Evolutionary conservation across 352 stramenopile species (phyloP).

Genomic region (Lagenidium giganteum): DNA sequence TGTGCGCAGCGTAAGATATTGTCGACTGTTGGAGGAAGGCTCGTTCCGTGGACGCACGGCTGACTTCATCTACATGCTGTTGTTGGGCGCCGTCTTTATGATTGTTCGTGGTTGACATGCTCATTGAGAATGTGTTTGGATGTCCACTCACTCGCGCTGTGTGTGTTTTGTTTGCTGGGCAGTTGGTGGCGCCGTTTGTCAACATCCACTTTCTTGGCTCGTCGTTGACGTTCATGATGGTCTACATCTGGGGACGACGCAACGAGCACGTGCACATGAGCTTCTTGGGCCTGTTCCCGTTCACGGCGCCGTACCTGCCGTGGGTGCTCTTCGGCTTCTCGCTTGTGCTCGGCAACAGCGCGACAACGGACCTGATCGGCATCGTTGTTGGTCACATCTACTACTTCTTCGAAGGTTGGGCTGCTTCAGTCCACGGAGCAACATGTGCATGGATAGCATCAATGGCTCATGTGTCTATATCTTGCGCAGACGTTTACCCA

Average conservation of each 20-base stretch:
- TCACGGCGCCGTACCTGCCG: constrained; percentile 97
- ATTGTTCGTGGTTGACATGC: constrained; percentile 52
- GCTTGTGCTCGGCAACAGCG: constrained; percentile 92
- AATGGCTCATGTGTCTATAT: background rate
- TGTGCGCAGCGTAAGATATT: constrained; percentile 87
- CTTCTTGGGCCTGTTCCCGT: constrained; percentile 97
- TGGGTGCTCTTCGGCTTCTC: constrained; percentile 98
- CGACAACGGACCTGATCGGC: constrained; percentile 97
- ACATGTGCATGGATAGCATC: background rate
- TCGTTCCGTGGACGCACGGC: constrained; percentile 96
- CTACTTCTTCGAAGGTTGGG: constrained; percentile 96
- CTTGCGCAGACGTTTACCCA: constrained; percentile 93
- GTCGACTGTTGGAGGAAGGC: constrained; percentile 95
- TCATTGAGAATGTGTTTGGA: background rate
- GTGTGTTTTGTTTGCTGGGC: constrained; percentile 1
- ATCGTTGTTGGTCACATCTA: constrained; percentile 99
- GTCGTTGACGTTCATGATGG: constrained; percentile 99
- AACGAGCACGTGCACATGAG: constrained; percentile 97
- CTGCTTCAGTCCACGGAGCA: background rate
- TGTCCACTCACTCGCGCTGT: background rate
- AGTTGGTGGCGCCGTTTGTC: constrained; percentile 94
- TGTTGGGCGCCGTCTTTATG: constrained; percentile 95
- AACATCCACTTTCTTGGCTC: constrained; percentile 97
- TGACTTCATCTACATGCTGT: constrained; percentile 98
- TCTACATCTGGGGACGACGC: constrained; percentile 97